A percentile compares a stretch with the other conserved stretches of the same genome.
These are phyloP conservation scores for Aspergillus pseudotamarii DNA, from an alignment of 2,329 filamentous ascomycete species.

Conservation along the genomic window DNA sequence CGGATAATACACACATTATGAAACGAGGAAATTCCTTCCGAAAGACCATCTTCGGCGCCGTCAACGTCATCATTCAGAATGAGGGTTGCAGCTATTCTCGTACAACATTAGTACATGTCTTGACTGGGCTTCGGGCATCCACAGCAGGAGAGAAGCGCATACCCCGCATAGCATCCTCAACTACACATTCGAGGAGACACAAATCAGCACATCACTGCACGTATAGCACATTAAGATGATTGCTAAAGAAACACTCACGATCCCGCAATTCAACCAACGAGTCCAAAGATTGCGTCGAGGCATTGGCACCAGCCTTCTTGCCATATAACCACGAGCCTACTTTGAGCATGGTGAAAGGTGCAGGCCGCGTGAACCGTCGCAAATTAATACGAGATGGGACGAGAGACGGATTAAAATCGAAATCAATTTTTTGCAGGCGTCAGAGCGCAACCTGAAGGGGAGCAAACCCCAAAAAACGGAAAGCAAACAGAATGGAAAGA, in stretches of 20 bases:
- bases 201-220: slow-evolving; percentile 25
- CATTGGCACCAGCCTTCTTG: slow-evolving; percentile 42
- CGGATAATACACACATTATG: slow-evolving; percentile 62
- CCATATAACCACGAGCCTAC: slow-evolving; percentile 50
- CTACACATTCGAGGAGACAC: slow-evolving; percentile 22
- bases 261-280: slow-evolving; percentile 60
- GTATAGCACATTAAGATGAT: slow-evolving; percentile 9
- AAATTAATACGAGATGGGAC: not conserved
- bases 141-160: slow-evolving; percentile 19
- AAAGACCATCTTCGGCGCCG: slow-evolving; percentile 73
- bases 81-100: slow-evolving; percentile 59
- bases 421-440: slow-evolving; percentile 11
- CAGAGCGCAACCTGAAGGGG: slow-evolving; percentile 18
- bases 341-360: slow-evolving; percentile 37
- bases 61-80: slow-evolving; percentile 92
- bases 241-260: slow-evolving; percentile 34
- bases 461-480: slow-evolving; percentile 18
- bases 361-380: not conserved
- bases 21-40: slow-evolving; percentile 77
- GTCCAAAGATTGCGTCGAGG: slow-evolving; percentile 59
- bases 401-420: not conserved
- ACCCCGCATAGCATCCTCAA: slow-evolving; percentile 50
- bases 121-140: not conserved
- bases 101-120: slow-evolving; percentile 10
- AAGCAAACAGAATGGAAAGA: slow-evolving; percentile 28